Evolutionary conservation across 345 rosid genomes (phyloP), one percentile per base, ranked within the genome.

Genomic region (Viola odorata): DNA sequence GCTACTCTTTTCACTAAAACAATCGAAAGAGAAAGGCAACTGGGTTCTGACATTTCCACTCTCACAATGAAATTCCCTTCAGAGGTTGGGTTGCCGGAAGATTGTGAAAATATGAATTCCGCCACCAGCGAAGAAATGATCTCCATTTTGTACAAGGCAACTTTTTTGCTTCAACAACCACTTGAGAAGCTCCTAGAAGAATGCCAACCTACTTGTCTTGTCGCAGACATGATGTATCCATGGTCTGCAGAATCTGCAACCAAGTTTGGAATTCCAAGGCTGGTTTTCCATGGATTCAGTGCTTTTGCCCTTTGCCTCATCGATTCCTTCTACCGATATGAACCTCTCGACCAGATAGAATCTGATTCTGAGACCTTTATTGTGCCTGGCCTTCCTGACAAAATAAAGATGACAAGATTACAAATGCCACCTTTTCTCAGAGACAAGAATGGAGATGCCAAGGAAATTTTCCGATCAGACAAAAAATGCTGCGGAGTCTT

Each of bases 181-280:
- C 5, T 85, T 11, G 87, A 77, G 62, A 13, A 67, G 51, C 71
- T 81, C 47, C 56, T 85, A 7, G 57, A 61, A 51, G 73, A 81
- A 23, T 37, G 53, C 55, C 69, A 45, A 41, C 80, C 88, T 12
- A 80, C 81, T 53, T 82, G 86, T 67, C 73, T 82, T 0, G 78
- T 87, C 4, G 87, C 82, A 1, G 84, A 86, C 65, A 63, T 77
- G 81, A 76, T 80, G 73, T 73, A 81, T 40, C 83, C 89, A 13
- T 84, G 89, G 89, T 74, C 87, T 1, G 71, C 83, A 9, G 71
- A 76, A 62, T 68, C 67, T 4, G 84, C 94, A 4, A 63, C 53
- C 58, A 80, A 81, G 62, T 76, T 76, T 13, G 78, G 68, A 12
- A 80, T 87, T 1, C 84, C 86, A 3, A 77, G 88, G 50, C 66